Evolutionary conservation across 2,329 filamentous ascomycete genomes (phyloP), one percentile per base, ranked within the genome.

Genomic region (Aspergillus costaricaensis): DNA sequence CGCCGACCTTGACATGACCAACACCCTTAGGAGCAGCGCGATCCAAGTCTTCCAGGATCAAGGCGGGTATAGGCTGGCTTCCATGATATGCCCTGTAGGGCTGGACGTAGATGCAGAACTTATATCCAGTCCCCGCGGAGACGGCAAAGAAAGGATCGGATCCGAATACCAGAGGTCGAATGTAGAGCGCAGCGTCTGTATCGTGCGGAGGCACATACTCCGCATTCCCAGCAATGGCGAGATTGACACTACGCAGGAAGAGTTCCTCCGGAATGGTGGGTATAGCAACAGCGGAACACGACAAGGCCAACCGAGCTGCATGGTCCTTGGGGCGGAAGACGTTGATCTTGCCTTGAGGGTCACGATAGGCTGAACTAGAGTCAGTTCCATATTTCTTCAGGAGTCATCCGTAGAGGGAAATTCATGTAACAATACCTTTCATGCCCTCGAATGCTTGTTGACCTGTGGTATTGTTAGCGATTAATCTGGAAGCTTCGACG

Each of bases 361-460:
- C 60, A 10, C 61, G 54, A 58, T 66, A 67, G 30, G 63, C 62
- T 68, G 67, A 2, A 12, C 3, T 30, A 12, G 5, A 12, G 27
- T 30, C 0, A 30, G 27, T 30, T 12, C 0, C 3, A 30, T 1
- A 4, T 30, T 30, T 1, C 1, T 4, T 10, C 10, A 10, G 9
- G 27, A 4, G 4, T 9, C 4, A 30, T 30, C 9, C 0, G 9
- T 10, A 30, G 27, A 4, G 19, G 2, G 2, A 21, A 21, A 21
- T 2, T 21, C 3, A 21, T 21, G 19, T 21, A 21, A 19, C 32
- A 44, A 14, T 60, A 66, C 65, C 65, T 61, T 84, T 84, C 67
- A 84, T 74, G 15, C 82, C 82, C 69, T 85, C 82, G 71, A 82
- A 85, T 69, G 81, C 83, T 70, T 84, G 82, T 14, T 83, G 82